Percentiles rank a stretch among this genome's conserved stretches.
Conservation (phyloP, 352 stramenopile species). For the Phytophthora sp. region DNA sequence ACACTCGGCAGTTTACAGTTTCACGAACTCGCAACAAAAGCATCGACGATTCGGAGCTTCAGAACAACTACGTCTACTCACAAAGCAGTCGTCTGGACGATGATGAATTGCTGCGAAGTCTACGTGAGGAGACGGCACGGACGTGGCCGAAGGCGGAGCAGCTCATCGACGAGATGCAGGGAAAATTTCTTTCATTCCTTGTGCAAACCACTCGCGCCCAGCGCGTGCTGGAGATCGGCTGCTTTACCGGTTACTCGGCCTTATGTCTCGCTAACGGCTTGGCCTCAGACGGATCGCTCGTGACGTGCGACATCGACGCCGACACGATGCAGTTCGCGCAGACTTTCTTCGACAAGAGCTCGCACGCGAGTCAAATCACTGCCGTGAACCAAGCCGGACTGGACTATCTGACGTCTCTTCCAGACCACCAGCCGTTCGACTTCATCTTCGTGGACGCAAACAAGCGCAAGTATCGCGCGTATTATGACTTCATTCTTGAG, state of each 20-base stretch:
- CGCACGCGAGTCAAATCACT: conserved; percentile 42
- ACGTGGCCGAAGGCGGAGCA: conserved; percentile 62
- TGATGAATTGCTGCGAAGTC: conserved; percentile 43
- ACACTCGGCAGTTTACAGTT: conserved; percentile 28
- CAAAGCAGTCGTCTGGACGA: conserved; percentile 35
- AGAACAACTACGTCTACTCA: conserved; percentile 34
- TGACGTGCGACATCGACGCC: conserved; percentile 69
- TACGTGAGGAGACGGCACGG: conserved; percentile 44
- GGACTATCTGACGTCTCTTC: conserved; percentile 42
- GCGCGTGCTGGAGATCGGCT: conserved; percentile 92
- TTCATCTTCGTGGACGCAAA: conserved; percentile 96
- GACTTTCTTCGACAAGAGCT: conserved; percentile 55
- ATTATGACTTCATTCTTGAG: conserved; percentile 85
- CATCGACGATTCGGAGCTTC: conserved; percentile 30
- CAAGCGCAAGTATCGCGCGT: conserved; percentile 90
- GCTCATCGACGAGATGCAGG: conserved; percentile 66
- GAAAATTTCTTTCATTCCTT: conserved; percentile 73
- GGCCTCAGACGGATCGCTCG: conserved; percentile 30
- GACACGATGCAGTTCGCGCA: conserved; percentile 55
- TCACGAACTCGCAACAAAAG: conserved; percentile 41
- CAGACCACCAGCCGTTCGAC: conserved; percentile 72
- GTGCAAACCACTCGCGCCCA: conserved; percentile 74
- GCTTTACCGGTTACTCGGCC: conserved; percentile 95
- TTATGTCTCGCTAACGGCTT: conserved; percentile 81
- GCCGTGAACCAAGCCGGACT: conserved; percentile 51